Evolutionary conservation across 2,329 filamentous ascomycete genomes (phyloP), one percentile per base, ranked within the genome.

Genomic region (Alternaria sp.): DNA sequence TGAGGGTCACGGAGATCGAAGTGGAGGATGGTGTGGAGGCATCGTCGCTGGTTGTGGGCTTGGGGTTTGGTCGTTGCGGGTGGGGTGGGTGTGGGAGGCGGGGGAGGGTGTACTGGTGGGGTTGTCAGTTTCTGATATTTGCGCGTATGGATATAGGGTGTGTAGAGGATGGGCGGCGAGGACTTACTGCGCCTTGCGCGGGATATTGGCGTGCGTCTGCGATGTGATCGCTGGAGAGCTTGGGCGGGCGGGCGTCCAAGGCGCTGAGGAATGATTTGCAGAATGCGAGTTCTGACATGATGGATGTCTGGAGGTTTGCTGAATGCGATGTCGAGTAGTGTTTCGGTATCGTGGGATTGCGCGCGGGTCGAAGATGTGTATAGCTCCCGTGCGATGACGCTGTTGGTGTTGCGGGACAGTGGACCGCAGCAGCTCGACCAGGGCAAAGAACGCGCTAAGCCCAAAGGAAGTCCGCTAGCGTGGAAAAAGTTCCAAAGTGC

Each of bases 161-260:
- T 13, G 15, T 28, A 10, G 43, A 6, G n/a, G 47, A 23, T 19
- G 19, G 44, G 11, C 30, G 1, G 32, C 45, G 21, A 15, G 62
- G 53, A 79, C 89, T 28, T 87, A 97, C 95, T 15, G 93, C 91
- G 68, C 89, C 86, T 66, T 91, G 89, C 25, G 91, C 84, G 23
- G 92, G 91, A 78, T 95, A 94, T 69, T 86, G 88, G 73, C 89
- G 90, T 53, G 93, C 89, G 77, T 97, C 93, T 81, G 95, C 92
- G 80, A 96, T 90, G 88, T 97, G 91, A 80, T 98, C 93, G 68
- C 92, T 85, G n/a, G 91, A 89, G 67, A 98, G 87, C 84, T 94
- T 96, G 73, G 89, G 81, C 8, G 93, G 91, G 53, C 90, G 89
- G 64, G 89, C 87, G 81, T 97, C 93, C 66, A 98, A 88, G 21